phyloP scores from a whole-genome alignment of 305 asterid genomes.

The Coffea humblotiana region DNA sequence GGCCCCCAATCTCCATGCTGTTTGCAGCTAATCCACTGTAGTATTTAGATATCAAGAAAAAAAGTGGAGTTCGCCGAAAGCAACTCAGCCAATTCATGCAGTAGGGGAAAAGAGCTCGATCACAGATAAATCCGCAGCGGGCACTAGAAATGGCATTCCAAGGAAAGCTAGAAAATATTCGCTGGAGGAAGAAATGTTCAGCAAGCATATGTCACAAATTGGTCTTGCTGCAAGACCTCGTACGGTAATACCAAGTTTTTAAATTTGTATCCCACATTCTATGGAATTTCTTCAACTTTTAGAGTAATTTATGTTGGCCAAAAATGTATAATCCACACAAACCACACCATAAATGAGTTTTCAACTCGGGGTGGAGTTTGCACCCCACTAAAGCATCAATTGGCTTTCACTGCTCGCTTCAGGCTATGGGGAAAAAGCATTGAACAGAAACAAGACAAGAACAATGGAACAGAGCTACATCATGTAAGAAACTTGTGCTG shows the following conservation, averaged over 20 bases:
- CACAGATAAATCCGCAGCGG: conserved; percentile 16
- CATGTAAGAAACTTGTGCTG: background rate
- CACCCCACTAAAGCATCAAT: too few species aligned
- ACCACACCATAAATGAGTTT: background rate
- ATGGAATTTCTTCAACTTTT: background rate
- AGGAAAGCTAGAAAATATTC: conserved; percentile 92
- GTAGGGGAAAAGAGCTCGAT: conserved; percentile 19
- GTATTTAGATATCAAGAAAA: conserved; percentile 62
- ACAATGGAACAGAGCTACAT: background rate
- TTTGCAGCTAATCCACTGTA: conserved; percentile 1
- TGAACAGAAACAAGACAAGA: background rate
- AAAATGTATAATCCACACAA: background rate
- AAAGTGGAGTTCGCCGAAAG: conserved; percentile 64
- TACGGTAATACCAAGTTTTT: conserved; percentile 42
- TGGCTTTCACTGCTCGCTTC: background rate
- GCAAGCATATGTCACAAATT: conserved; percentile 29
- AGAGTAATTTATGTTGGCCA: background rate
- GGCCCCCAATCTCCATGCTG: background rate
- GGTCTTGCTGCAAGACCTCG: conserved; percentile 50
- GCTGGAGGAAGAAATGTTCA: conserved; percentile 67
- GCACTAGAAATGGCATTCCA: conserved; percentile 51
- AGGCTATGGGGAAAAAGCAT: background rate
- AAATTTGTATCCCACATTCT: background rate
- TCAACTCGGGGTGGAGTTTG: background rate
- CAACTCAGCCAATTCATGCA: conserved; percentile 34